Conservation (phyloP, 2,329 filamentous ascomycete genomes). For the Penicillium sp. region DNA sequence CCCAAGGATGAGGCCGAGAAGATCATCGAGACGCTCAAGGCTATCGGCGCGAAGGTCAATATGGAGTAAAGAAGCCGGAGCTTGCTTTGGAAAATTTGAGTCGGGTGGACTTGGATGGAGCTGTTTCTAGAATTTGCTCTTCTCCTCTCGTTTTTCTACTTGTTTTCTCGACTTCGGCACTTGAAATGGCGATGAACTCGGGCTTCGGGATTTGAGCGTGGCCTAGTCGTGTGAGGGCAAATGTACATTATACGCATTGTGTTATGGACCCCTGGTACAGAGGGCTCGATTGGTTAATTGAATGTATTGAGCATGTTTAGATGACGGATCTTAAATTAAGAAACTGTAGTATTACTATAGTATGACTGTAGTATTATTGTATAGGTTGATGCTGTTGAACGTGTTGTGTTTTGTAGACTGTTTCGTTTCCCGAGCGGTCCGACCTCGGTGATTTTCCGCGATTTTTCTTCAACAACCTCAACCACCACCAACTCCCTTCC, state of each 20-base stretch:
- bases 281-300: constrained; percentile 25
- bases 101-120: constrained; percentile 7
- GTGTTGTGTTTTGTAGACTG: neutral
- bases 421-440: too few species aligned
- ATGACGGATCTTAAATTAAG: neutral
- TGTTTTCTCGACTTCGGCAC: constrained; percentile 13
- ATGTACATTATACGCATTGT: constrained; percentile 38
- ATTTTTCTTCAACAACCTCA: constrained; percentile 8
- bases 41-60: constrained; percentile 75
- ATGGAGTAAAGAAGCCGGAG: constrained; percentile 68
- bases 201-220: constrained; percentile 20
- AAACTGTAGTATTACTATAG: neutral
- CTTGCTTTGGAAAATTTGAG: constrained; percentile 6
- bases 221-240: constrained; percentile 28
- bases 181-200: constrained; percentile 1
- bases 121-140: constrained; percentile 5
- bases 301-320: constrained; percentile 23
- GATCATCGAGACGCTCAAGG: constrained; percentile 93
- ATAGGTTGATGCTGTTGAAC: neutral
- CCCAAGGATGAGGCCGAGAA: constrained; percentile 99
- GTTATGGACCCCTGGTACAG: constrained; percentile 22
- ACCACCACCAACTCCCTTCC: neutral
- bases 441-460: constrained; percentile 11
- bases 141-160: constrained; percentile 12
- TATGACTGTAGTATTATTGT: neutral